Base-by-base conservation (phyloP, 2,329 filamentous ascomycete species). In the Aspergillus chevalieri region DNA sequence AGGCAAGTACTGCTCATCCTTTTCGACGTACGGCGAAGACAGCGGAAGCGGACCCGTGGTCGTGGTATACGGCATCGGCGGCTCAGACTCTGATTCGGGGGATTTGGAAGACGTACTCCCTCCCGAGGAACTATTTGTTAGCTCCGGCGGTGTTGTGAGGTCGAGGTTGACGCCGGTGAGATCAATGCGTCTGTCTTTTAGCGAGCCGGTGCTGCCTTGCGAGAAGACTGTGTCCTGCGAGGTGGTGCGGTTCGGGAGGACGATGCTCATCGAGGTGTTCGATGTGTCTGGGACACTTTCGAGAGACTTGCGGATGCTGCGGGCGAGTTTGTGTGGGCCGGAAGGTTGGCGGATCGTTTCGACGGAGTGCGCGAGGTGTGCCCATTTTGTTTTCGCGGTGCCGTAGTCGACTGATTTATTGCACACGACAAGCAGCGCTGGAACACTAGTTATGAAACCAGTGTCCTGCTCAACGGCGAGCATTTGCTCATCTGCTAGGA, bases 241-340 rank as follows among this genome's bases (percentile, higher is more conserved):
- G 3, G 8, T 22, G 38, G 38, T 8, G 15, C 38, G 38, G 5
- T 22, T 19, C 3, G 38, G 38, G 38, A 41, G 19, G n/a, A 19
- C 15, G 38, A 41, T 41, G 9, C 6, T 3, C 5, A 12, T 21
- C 15, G 17, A 15, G n/a, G 34, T 7, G n/a, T n/a, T 36, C 3
- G 34, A 6, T 36, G 34, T 36, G 9, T 19, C 17, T 8, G 15
- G 17, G 17, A 21, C 9, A 3, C 6, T 52, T 34, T 58, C 55
- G 15, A 69, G 46, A 38, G 63, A 65, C 45, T 57, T 64, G 26
- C 64, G 51, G 12, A 72, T 57, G 24, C 64, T 66, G 30, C 65
- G 68, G 3, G 69, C 69, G 43, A 73, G 52, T 43, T 72, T 73
- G 47, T 72, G 67, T 6, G 70, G 69, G 1, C 69, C 70, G 45